phyloP scores from a whole-genome alignment of 2,329 filamentous ascomycete species.

The Lecanicillium sp. region DNA sequence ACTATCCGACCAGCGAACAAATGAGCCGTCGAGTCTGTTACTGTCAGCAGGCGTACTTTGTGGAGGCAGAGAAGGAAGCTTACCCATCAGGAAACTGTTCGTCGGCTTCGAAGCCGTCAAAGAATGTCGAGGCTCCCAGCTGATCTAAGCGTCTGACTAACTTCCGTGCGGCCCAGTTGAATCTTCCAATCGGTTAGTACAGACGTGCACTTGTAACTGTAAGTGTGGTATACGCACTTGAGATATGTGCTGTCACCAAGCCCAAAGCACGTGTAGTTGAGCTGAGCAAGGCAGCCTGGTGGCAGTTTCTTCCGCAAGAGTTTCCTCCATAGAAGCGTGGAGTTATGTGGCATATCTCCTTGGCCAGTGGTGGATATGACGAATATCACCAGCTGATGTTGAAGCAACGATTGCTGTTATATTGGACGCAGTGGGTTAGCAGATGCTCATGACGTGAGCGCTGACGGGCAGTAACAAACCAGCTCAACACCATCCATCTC shows the following conservation, averaged over 20 bases:
- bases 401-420: constrained; percentile 43
- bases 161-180: constrained; percentile 89
- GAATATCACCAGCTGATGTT: constrained; percentile 62
- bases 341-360: constrained; percentile 85
- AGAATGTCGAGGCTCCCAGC: constrained; percentile 72
- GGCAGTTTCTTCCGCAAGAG: constrained; percentile 74
- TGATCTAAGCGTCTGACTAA: constrained; percentile 78
- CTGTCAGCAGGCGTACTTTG: not conserved
- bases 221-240: constrained; percentile 51
- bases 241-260: constrained; percentile 92
- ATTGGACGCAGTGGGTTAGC: constrained; percentile 6
- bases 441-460: not conserved
- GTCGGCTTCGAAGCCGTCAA: constrained; percentile 78
- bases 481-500: constrained; percentile 72
- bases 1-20: constrained; percentile 68
- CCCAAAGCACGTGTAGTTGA: constrained; percentile 81
- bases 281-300: constrained; percentile 57
- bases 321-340: constrained; percentile 75
- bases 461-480: constrained; percentile 43
- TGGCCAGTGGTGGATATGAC: constrained; percentile 90
- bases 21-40: constrained; percentile 70
- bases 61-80: constrained; percentile 23
- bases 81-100: constrained; percentile 91
- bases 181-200: constrained; percentile 42
- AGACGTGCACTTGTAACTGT: not conserved